These are phyloP conservation scores for Quercus robur DNA, from an alignment of 306 rosid genomes.

Conservation along the genomic window DNA sequence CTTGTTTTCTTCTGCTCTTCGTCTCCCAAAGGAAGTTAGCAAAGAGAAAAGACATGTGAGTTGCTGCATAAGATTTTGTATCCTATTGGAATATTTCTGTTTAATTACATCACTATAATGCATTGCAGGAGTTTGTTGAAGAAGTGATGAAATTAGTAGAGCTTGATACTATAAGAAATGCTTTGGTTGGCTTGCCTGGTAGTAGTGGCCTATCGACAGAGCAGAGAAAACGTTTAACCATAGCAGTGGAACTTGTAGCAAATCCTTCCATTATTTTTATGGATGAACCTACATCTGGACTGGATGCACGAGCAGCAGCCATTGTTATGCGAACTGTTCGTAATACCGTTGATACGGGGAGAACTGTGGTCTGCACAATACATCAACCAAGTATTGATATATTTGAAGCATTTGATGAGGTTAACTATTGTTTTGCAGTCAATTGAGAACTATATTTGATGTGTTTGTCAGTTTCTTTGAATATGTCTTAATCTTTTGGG, in stretches of 20 bases:
- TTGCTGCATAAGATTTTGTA: slow-evolving; percentile 1
- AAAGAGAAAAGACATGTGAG: slow-evolving; percentile 56
- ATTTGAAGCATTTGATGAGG: slow-evolving; percentile 93
- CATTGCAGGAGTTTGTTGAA: slow-evolving; percentile 76
- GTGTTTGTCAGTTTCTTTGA: slow-evolving; percentile 7
- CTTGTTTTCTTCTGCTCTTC: slow-evolving; percentile 77
- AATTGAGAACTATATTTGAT: slow-evolving; percentile 6
- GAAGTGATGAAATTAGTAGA: slow-evolving; percentile 84
- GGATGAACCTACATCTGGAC: slow-evolving; percentile 97
- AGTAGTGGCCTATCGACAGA: slow-evolving; percentile 85
- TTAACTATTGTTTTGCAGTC: slow-evolving; percentile 11
- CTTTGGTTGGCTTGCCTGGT: slow-evolving; percentile 91
- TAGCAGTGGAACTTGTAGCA: slow-evolving; percentile 93
- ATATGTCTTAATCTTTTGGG: slow-evolving; percentile 16
- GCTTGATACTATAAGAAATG: slow-evolving; percentile 64
- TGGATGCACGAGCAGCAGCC: slow-evolving; percentile 94
- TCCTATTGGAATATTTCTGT: background rate
- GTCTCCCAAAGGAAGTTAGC: slow-evolving; percentile 77
- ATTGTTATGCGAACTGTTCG: slow-evolving; percentile 91
- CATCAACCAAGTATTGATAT: slow-evolving; percentile 93
- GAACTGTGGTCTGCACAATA: slow-evolving; percentile 91
- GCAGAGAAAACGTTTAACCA: slow-evolving; percentile 85
- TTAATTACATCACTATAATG: slow-evolving; percentile 8
- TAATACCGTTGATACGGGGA: slow-evolving; percentile 89
- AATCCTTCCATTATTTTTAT: slow-evolving; percentile 91